Evolutionary conservation across 2,329 filamentous ascomycete genomes (phyloP).

Genomic region (Talaromyces albobiverticillius): DNA sequence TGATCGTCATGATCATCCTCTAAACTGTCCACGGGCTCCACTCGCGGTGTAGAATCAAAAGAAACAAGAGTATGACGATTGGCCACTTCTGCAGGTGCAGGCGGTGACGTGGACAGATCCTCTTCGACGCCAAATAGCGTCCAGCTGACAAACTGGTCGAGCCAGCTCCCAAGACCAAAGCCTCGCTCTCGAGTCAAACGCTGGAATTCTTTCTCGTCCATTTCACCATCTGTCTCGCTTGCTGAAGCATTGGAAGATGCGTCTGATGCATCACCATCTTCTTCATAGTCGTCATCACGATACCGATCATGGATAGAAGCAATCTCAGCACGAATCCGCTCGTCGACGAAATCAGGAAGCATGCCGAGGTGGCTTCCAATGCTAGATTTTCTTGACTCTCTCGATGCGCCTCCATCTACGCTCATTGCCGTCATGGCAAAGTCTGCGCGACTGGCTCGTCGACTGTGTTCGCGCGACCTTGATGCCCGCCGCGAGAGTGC

Average conservation of each 20-base stretch:
- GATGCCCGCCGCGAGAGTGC: constrained; percentile 31
- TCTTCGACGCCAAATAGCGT: constrained; percentile 55
- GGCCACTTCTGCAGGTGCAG: constrained; percentile 19
- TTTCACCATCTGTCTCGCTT: constrained; percentile 33
- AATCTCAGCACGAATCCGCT: constrained; percentile 39
- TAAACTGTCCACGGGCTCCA: background rate
- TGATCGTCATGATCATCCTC: constrained; percentile 21
- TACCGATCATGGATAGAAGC: constrained; percentile 25
- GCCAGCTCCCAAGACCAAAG: constrained; percentile 55
- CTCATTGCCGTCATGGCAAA: constrained; percentile 34
- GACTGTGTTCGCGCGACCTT: constrained; percentile 30
- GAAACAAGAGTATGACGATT: constrained; percentile 4
- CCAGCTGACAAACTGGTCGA: constrained; percentile 59
- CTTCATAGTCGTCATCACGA: constrained; percentile 18
- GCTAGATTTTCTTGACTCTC: constrained; percentile 16
- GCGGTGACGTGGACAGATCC: constrained; percentile 31
- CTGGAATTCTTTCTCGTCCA: constrained; percentile 55
- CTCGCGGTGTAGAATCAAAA: background rate
- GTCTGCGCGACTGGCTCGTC: constrained; percentile 32
- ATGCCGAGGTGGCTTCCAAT: constrained; percentile 19
- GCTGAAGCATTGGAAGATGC: constrained; percentile 26
- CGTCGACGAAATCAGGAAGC: constrained; percentile 52
- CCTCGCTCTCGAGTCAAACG: constrained; percentile 50
- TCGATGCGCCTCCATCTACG: constrained; percentile 9
- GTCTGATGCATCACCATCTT: constrained; percentile 18